These are phyloP conservation scores for Cicer judaicum DNA, from an alignment of 306 rosid genomes.

Conservation along the genomic window DNA sequence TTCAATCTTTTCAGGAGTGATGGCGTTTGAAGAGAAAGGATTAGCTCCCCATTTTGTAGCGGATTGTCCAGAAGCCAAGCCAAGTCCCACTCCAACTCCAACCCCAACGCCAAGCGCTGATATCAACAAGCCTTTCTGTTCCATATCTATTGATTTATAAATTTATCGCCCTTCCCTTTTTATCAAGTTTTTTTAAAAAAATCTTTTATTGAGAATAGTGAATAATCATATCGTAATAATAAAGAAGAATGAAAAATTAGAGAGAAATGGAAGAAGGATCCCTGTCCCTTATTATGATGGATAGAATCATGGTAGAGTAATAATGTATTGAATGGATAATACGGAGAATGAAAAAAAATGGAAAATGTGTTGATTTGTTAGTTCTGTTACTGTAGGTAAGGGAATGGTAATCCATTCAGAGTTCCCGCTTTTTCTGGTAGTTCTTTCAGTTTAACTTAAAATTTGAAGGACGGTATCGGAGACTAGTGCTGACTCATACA, in stretches of 20 bases:
- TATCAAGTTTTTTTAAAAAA: too few species aligned
- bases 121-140: conserved; percentile 60
- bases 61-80: conserved; percentile 66
- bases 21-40: conserved; percentile 24
- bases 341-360: background rate
- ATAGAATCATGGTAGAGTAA: background rate
- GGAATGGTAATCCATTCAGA: background rate
- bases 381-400: conserved; percentile 40
- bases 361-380: background rate
- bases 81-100: conserved; percentile 87
- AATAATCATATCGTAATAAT: background rate
- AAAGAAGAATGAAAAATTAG: background rate
- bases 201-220: background rate
- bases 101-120: conserved; percentile 79
- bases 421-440: conserved; percentile 51
- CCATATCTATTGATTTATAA: conserved; percentile 49
- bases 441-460: background rate
- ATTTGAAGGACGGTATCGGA: background rate
- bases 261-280: background rate
- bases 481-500: conserved; percentile 29
- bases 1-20: conserved; percentile 66
- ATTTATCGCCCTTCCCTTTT: background rate
- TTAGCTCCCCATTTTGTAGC: conserved; percentile 53
- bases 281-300: background rate
- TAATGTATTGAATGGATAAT: too few species aligned